These are phyloP conservation scores for Globisporangium mamillatum DNA, from an alignment of 352 stramenopile genomes.

Conservation along the genomic window DNA sequence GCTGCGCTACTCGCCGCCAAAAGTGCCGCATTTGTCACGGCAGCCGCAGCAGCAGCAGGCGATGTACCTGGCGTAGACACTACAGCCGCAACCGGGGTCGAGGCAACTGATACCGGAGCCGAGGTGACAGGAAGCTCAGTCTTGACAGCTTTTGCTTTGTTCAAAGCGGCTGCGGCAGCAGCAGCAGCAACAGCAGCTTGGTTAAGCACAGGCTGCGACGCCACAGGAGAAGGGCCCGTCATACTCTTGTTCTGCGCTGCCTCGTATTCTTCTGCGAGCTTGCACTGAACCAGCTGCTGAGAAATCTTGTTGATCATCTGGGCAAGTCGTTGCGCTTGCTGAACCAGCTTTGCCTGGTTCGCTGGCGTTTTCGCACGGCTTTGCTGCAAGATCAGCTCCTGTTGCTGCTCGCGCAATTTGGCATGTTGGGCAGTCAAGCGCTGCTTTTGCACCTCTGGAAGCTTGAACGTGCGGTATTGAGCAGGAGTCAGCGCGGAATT, in stretches of 20 bases:
- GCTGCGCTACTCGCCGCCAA: conserved; percentile 11
- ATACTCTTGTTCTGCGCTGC: conserved; percentile 55
- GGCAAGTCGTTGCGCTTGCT: conserved; percentile 69
- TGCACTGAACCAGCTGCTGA: conserved; percentile 81
- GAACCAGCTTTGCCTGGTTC: conserved; percentile 67
- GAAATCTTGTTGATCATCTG: conserved; percentile 88
- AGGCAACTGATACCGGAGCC: conserved; percentile 2
- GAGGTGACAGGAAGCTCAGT: conserved; percentile 20
- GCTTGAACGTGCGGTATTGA: conserved; percentile 76
- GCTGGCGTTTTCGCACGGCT: conserved; percentile 64
- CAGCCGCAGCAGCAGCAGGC: conserved; percentile 11
- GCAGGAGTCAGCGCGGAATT: conserved; percentile 49
- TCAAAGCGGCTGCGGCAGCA: conserved; percentile 26
- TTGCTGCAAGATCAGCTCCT: conserved; percentile 78
- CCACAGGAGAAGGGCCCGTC: conserved; percentile 24
- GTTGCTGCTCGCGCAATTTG: conserved; percentile 73
- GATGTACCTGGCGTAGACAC: not conserved
- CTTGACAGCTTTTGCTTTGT: conserved; percentile 38
- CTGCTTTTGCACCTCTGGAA: conserved; percentile 63
- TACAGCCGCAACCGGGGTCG: conserved; percentile 19
- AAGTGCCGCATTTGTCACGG: conserved; percentile 14
- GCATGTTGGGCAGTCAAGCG: conserved; percentile 65
- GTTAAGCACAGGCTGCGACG: conserved; percentile 23
- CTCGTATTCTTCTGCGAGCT: conserved; percentile 79
- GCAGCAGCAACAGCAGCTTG: conserved; percentile 21